A percentile compares a stretch with the other conserved stretches of the same genome.
Evolutionary conservation across 176 grass and related monocot species (phyloP).

Genomic region (Poa pratensis): DNA sequence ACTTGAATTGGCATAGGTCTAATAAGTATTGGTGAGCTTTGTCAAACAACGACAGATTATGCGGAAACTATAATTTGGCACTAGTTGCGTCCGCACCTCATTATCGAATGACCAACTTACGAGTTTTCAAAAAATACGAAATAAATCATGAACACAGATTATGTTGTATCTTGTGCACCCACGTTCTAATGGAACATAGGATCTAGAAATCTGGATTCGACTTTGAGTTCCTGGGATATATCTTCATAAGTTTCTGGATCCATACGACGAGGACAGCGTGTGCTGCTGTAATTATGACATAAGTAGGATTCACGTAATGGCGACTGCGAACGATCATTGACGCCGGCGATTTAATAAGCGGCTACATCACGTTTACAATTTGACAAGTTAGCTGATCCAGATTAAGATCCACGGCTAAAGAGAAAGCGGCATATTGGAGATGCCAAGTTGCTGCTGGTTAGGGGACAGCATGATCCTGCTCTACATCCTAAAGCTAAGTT

Average conservation of each 20-base stretch:
- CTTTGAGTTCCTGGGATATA: not conserved
- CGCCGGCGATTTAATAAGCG: not conserved
- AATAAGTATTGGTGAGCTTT: too few relatives aligned
- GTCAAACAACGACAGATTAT: too few relatives aligned
- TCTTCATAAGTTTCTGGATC: not conserved
- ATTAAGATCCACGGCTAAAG: too few relatives aligned
- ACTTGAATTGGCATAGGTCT: too few relatives aligned
- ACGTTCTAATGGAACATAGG: not conserved
- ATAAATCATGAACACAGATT: too few relatives aligned
- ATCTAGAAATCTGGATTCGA: not conserved
- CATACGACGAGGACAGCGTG: constrained; percentile 33
- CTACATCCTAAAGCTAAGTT: constrained; percentile 52
- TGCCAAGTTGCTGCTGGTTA: constrained; percentile 49
- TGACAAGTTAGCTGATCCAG: not conserved
- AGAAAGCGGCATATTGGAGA: constrained; percentile 21
- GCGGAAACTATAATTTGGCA: too few relatives aligned
- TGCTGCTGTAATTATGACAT: constrained; percentile 44
- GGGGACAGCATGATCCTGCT: constrained; percentile 64
- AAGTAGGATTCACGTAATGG: constrained; percentile 29
- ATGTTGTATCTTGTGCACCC: too few relatives aligned
- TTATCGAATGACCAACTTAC: too few relatives aligned
- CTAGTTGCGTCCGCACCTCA: too few relatives aligned
- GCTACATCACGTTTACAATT: constrained; percentile 36
- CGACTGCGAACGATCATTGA: constrained; percentile 33
- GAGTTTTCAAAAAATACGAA: too few relatives aligned